Evolutionary conservation across 352 stramenopile species (phyloP), one percentile per base, ranked within the genome.

Genomic region (Phytophthora tentaculata): DNA sequence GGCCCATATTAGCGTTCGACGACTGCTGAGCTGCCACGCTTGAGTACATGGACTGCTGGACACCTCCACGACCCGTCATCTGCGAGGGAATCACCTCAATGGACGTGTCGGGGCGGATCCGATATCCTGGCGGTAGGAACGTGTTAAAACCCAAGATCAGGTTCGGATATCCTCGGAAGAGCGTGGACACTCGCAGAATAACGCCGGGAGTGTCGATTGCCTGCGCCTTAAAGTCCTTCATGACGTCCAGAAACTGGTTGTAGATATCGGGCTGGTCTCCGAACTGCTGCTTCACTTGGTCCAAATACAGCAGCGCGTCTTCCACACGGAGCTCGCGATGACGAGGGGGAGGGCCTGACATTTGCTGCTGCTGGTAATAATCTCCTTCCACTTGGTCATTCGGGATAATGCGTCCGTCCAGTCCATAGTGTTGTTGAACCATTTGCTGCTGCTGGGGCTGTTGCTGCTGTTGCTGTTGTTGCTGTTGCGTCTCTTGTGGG

Each of bases 181-280:
- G 87, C 50, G 91, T 97, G 0, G 96, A 99, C 2, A 99, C 98
- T n/a, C 96, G 90, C 9, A 98, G 75, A 74, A 99, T 99, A 0
- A 99, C 97, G 2, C 97, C 97, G 2, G 97, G 97, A 0, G 98
- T 99, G 79, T 99, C 97, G 55, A 99, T 99, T 44, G 90, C 91
- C 74, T 99, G 96, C 3, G 97, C 97, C 73, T 99, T 99, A 77
- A 99, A 99, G 44, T 99, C 98, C 87, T 99, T 99, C 98, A 99
- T 99, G 61, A 99, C 99, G 73, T 99, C 98, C 48, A 99, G 77
- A 69, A 99, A 99, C 76, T 99, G 97, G 84, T 99, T 99, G 92
- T 99, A 99, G 43, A 99, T 99, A 67, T 99, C 95, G 0, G 97
- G 97, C 67, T 98, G 95, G 79, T 99, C 96, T 41, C 95, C 94